phyloP scores from a whole-genome alignment of 257 asterid species.

The Lycium barbarum region DNA sequence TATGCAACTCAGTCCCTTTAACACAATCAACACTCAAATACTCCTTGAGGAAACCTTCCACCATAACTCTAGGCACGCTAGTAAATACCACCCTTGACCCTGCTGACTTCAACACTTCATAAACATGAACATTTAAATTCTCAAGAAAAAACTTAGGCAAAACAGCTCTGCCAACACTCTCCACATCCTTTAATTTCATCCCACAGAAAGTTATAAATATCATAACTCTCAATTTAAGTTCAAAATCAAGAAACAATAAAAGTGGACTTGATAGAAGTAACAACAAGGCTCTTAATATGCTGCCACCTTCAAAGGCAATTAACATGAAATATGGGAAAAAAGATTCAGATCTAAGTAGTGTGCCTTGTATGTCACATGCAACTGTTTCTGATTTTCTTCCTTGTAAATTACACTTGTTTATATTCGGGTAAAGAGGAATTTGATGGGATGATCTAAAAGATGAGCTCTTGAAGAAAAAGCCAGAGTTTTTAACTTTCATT shows the following conservation, averaged over 20 bases:
- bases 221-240: constrained; percentile 63
- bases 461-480: constrained; percentile 47
- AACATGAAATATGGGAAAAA: constrained; percentile 96
- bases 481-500: constrained; percentile 58
- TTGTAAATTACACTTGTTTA: constrained; percentile 47
- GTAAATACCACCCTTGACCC: constrained; percentile 60
- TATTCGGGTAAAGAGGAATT: constrained; percentile 44
- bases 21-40: constrained; percentile 65
- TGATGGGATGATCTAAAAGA: constrained; percentile 39
- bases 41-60: constrained; percentile 75
- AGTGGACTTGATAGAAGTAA: constrained; percentile 70
- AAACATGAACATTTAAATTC: constrained; percentile 56
- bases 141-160: constrained; percentile 87
- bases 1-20: constrained; percentile 74
- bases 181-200: constrained; percentile 58
- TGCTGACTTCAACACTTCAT: constrained; percentile 53
- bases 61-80: constrained; percentile 79
- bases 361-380: constrained; percentile 64
- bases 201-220: constrained; percentile 86
- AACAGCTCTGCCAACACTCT: constrained; percentile 70
- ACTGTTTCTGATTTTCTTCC: constrained; percentile 53
- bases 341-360: constrained; percentile 56
- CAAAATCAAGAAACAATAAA: constrained; percentile 45
- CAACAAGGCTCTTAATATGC: constrained; percentile 69
- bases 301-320: constrained; percentile 90